Evolutionary conservation across 805 yeast species (phyloP).

Genomic region (Saccharomycopsis malanga): DNA sequence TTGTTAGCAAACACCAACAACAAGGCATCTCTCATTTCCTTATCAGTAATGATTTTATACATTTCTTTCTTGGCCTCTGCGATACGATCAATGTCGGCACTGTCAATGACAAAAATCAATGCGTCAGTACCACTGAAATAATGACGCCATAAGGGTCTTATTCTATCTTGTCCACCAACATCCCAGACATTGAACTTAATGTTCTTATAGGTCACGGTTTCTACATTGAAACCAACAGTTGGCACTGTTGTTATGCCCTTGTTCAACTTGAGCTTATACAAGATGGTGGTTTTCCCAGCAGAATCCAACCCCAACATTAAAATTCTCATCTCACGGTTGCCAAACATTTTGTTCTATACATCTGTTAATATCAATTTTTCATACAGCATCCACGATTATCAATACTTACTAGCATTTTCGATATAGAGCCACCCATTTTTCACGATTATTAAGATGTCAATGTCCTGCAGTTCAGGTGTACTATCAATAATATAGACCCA

Average conservation of each 20-base stretch:
- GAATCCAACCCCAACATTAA: constrained; percentile 89
- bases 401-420: constrained; percentile 28
- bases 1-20: constrained; percentile 83
- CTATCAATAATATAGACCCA: too few relatives aligned
- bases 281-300: constrained; percentile 86
- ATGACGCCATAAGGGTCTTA: constrained; percentile 92
- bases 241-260: constrained; percentile 77
- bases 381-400: too few relatives aligned
- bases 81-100: constrained; percentile 64
- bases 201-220: constrained; percentile 74
- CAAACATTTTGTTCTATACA: constrained; percentile 41
- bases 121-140: constrained; percentile 92
- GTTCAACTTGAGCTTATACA: constrained; percentile 76
- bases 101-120: constrained; percentile 82
- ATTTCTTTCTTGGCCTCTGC: constrained; percentile 75
- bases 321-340: constrained; percentile 51
- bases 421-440: constrained; percentile 31
- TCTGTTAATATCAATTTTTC: constrained; percentile 20
- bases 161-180: constrained; percentile 92
- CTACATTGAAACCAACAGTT: constrained; percentile 91
- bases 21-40: constrained; percentile 74
- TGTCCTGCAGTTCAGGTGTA: too few relatives aligned
- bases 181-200: constrained; percentile 88
- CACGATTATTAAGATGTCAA: too few relatives aligned
- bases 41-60: constrained; percentile 69